Evolutionary conservation across 2,329 filamentous ascomycete genomes (phyloP).

Genomic region (Venturia aucupariae): DNA sequence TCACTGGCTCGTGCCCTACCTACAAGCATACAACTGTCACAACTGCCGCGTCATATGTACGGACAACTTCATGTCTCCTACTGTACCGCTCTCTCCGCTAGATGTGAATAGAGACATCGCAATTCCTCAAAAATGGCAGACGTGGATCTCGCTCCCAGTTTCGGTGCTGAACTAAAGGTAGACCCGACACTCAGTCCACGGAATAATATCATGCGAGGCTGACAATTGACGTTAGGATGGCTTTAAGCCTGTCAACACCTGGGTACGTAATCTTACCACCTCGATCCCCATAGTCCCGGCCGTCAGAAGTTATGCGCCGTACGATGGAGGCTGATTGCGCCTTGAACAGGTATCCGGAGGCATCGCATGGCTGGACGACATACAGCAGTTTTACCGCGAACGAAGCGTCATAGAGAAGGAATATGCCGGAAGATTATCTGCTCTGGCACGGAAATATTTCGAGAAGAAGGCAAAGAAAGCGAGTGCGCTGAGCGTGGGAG

Average conservation of each 20-base stretch:
- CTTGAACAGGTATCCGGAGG: conserved; percentile 58
- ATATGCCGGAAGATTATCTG: conserved; percentile 79
- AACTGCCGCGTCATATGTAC: conserved; percentile 1
- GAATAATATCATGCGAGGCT: not conserved
- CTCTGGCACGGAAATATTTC: conserved; percentile 89
- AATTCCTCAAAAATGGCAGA: conserved; percentile 56
- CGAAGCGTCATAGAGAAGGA: conserved; percentile 92
- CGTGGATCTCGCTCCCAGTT: conserved; percentile 72
- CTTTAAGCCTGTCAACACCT: conserved; percentile 89
- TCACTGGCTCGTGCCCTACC: not conserved
- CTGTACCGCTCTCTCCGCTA: not conserved
- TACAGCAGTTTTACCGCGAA: conserved; percentile 96
- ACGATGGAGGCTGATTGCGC: not conserved
- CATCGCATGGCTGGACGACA: conserved; percentile 91
- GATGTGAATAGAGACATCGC: not conserved
- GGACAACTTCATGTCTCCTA: conserved; percentile 10
- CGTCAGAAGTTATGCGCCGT: conserved; percentile 12
- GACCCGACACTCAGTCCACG: conserved; percentile 13
- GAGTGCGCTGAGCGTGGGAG: conserved; percentile 80
- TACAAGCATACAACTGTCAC: conserved; percentile 7
- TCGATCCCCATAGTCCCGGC: conserved; percentile 16
- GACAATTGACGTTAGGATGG: conserved; percentile 56
- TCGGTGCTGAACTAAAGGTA: conserved; percentile 92
- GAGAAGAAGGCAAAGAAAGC: conserved; percentile 93
- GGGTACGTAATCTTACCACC: conserved; percentile 45